phyloP scores from a whole-genome alignment of 2,329 filamentous ascomycete species.

The Phialophora macrospora region DNA sequence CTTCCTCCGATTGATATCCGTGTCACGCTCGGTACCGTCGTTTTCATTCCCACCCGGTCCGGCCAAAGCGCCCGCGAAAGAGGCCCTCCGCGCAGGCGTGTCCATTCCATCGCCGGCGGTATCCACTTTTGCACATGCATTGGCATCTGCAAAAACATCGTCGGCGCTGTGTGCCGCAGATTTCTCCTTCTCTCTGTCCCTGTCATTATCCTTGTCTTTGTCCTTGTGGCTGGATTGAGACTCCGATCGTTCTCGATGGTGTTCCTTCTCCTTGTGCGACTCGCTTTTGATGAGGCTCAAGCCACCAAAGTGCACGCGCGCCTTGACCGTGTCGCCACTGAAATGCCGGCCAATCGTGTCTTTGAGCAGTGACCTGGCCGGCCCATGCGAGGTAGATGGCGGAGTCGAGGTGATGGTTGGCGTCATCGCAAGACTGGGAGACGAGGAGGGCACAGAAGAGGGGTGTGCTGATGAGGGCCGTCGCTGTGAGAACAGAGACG shows the following conservation, averaged over 20 bases:
- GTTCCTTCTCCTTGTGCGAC: conserved; percentile 7
- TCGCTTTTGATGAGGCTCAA: conserved; percentile 28
- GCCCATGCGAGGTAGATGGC: conserved; percentile 21
- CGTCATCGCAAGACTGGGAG: not conserved
- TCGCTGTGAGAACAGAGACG: conserved; percentile 7
- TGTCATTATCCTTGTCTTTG: conserved; percentile 13
- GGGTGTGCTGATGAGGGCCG: conserved; percentile 11
- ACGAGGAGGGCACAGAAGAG: not conserved
- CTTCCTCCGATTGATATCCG: conserved; percentile 43
- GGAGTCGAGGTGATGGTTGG: not conserved
- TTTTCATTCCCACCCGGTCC: not conserved
- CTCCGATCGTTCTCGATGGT: conserved; percentile 41
- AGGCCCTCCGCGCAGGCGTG: not conserved
- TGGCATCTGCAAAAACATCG: not conserved
- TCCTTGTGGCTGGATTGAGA: conserved; percentile 28
- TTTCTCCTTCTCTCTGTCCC: not conserved
- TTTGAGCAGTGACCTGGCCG: conserved; percentile 30
- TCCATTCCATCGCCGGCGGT: not conserved
- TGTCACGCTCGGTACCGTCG: conserved; percentile 25
- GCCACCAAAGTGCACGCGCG: conserved; percentile 32
- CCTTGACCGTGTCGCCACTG: conserved; percentile 31
- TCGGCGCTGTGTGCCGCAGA: not conserved
- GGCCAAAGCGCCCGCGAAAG: not conserved
- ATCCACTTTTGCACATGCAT: not conserved
- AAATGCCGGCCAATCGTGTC: conserved; percentile 38